Percentiles rank a stretch among this genome's conserved stretches.
phyloP scores from a whole-genome alignment of 192 early-diverging fungal genomes.

The Phlyctochytrium bullatum region DNA sequence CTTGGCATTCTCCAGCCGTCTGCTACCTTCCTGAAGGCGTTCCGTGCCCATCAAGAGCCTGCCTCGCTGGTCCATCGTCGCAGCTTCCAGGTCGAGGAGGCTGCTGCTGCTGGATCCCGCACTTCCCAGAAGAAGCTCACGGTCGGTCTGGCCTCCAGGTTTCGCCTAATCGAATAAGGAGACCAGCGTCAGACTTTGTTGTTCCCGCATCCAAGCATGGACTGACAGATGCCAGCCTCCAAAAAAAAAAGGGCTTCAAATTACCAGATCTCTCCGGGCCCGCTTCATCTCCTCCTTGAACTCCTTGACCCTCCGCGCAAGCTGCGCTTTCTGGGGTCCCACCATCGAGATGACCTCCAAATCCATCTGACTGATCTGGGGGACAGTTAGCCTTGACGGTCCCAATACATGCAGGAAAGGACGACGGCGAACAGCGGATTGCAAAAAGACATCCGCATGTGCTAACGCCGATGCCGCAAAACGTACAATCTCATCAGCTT shows the following conservation, averaged over 20 bases:
- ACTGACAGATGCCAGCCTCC: too few species aligned
- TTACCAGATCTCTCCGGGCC: conserved; percentile 74
- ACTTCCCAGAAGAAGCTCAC: conserved; percentile 38
- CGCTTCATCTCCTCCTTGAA: conserved; percentile 84
- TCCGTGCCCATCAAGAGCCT: conserved; percentile 83
- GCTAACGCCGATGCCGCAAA: neutral
- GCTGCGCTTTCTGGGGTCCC: conserved; percentile 56
- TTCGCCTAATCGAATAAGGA: too few species aligned
- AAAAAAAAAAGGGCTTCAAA: conserved; percentile 1
- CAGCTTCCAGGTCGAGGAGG: conserved; percentile 38
- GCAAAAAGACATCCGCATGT: neutral
- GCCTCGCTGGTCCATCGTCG: conserved; percentile 70
- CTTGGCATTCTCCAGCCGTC: conserved; percentile 83
- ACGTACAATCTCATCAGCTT: conserved; percentile 84
- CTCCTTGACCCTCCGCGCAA: conserved; percentile 64
- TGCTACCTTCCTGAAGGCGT: conserved; percentile 71
- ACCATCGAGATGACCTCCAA: conserved; percentile 81
- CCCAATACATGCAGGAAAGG: neutral
- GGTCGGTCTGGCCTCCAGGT: too few species aligned
- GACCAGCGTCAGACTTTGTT: too few species aligned
- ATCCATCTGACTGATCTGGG: conserved; percentile 85
- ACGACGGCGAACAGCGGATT: neutral
- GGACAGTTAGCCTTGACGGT: too few species aligned
- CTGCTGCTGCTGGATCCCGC: conserved; percentile 14
- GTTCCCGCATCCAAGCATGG: too few species aligned